These are phyloP conservation scores for Penicillium roqueforti DNA, from an alignment of 495 filamentous ascomycete genomes.

Conservation along the genomic window DNA sequence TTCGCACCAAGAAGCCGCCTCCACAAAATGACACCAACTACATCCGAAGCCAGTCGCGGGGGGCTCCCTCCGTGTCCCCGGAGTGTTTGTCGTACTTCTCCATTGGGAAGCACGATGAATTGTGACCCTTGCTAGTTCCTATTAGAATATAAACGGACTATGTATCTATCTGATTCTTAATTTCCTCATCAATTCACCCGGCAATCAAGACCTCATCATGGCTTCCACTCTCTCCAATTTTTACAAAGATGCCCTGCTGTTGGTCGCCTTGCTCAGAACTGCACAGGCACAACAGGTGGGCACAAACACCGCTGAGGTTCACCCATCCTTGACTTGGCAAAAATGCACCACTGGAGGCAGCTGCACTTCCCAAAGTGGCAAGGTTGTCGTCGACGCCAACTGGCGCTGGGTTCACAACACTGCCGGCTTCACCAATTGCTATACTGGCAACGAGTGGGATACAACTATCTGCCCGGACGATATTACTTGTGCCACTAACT, in stretches of 20 bases:
- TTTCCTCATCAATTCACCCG: background rate
- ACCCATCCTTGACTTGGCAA: slow-evolving; percentile 47
- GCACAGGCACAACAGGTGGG: slow-evolving; percentile 13
- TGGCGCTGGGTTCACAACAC: slow-evolving; percentile 58
- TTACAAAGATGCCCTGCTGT: slow-evolving; percentile 18
- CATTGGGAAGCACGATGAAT: slow-evolving; percentile 13
- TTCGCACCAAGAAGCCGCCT: background rate
- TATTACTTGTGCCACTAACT: slow-evolving; percentile 51
- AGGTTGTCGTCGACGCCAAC: slow-evolving; percentile 61
- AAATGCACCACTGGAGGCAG: slow-evolving; percentile 50
- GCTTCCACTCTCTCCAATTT: slow-evolving; percentile 18
- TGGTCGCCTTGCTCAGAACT: slow-evolving; percentile 3
- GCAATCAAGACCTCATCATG: slow-evolving; percentile 12
- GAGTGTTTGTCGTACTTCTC: slow-evolving; percentile 14
- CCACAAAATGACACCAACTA: slow-evolving; percentile 3
- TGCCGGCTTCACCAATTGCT: slow-evolving; percentile 58
- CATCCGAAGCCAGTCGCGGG: slow-evolving; percentile 1
- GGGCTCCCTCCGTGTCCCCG: slow-evolving; percentile 26
- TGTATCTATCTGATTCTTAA: background rate
- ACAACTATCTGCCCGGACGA: slow-evolving; percentile 49
- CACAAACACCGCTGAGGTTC: slow-evolving; percentile 6
- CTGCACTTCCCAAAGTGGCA: slow-evolving; percentile 50
- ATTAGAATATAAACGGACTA: slow-evolving; percentile 7
- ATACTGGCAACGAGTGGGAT: slow-evolving; percentile 57
- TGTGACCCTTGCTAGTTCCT: background rate